Evolutionary conservation across 805 yeast species (phyloP).

Genomic region (Pichia membranifaciens): DNA sequence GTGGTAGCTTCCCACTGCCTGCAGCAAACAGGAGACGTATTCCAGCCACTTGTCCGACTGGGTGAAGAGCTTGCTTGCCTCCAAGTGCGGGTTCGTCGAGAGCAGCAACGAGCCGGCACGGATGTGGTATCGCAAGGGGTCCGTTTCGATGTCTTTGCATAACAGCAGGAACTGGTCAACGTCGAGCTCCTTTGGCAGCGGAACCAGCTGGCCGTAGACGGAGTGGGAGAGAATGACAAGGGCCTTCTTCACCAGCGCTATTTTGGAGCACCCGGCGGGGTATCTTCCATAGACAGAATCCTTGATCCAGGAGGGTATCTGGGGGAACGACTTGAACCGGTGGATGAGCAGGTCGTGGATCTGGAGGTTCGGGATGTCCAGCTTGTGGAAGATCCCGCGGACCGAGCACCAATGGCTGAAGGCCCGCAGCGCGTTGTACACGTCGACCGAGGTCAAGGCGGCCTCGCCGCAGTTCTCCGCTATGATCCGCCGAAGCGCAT

Average conservation of each 20-base stretch:
- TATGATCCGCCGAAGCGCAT: constrained; percentile 36
- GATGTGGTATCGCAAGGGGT: constrained; percentile 46
- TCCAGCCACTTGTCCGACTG: constrained; percentile 13
- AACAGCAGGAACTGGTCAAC: constrained; percentile 33
- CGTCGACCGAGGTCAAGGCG: constrained; percentile 33
- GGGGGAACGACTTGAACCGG: constrained; percentile 38
- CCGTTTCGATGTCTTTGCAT: constrained; percentile 40
- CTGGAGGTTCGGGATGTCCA: constrained; percentile 35
- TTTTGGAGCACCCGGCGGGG: constrained; percentile 50
- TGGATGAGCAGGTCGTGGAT: constrained; percentile 28
- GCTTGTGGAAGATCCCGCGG: constrained; percentile 39
- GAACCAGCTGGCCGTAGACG: constrained; percentile 33
- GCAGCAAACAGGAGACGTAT: constrained; percentile 20
- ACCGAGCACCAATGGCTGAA: constrained; percentile 53
- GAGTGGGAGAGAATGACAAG: constrained; percentile 33
- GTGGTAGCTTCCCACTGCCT: constrained; percentile 19
- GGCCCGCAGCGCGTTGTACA: constrained; percentile 43
- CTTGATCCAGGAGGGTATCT: constrained; percentile 35
- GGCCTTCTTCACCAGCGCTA: constrained; percentile 36
- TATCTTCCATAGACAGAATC: constrained; percentile 38
- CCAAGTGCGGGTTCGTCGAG: constrained; percentile 17
- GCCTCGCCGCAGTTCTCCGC: constrained; percentile 36
- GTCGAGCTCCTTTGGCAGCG: constrained; percentile 29
- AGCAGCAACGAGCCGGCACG: constrained; percentile 26
- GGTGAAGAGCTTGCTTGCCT: constrained; percentile 13